Conservation (phyloP, 495 filamentous ascomycete species). For the Jackrogersella minutella region DNA sequence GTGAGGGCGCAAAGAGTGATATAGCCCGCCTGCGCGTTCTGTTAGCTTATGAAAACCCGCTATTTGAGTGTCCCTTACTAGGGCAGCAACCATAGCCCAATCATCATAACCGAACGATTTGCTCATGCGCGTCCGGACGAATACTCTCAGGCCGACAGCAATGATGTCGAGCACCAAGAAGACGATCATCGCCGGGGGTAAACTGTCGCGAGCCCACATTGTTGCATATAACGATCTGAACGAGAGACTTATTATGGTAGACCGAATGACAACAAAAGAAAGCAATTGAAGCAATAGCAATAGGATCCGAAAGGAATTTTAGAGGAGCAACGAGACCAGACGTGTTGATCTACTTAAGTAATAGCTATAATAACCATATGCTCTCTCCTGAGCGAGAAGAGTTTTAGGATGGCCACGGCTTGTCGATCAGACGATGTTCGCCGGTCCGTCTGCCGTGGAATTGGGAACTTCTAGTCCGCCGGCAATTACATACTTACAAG, state of each 20-base stretch:
- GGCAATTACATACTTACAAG: slow-evolving; percentile 6
- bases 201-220: slow-evolving; percentile 12
- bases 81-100: not conserved
- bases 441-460: not conserved
- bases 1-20: slow-evolving; percentile 1
- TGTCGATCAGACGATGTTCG: slow-evolving; percentile 9
- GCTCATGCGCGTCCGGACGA: slow-evolving; percentile 3
- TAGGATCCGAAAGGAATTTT: not conserved
- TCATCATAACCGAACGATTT: slow-evolving; percentile 12
- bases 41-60: not conserved
- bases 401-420: not conserved
- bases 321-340: not conserved
- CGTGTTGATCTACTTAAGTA: slow-evolving; percentile 3
- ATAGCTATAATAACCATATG: slow-evolving; percentile 1
- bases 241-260: slow-evolving; percentile 3
- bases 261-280: not conserved
- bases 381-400: slow-evolving; percentile 1
- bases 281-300: not conserved
- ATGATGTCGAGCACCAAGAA: slow-evolving; percentile 3
- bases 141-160: not conserved
- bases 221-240: not conserved
- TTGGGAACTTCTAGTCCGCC: not conserved
- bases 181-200: slow-evolving; percentile 4
- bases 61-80: not conserved
- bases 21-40: not conserved